These are phyloP conservation scores for Physcomitrellopsis africana DNA, from an alignment of 225 moss, liverwort and hornwort genomes.

Conservation along the genomic window DNA sequence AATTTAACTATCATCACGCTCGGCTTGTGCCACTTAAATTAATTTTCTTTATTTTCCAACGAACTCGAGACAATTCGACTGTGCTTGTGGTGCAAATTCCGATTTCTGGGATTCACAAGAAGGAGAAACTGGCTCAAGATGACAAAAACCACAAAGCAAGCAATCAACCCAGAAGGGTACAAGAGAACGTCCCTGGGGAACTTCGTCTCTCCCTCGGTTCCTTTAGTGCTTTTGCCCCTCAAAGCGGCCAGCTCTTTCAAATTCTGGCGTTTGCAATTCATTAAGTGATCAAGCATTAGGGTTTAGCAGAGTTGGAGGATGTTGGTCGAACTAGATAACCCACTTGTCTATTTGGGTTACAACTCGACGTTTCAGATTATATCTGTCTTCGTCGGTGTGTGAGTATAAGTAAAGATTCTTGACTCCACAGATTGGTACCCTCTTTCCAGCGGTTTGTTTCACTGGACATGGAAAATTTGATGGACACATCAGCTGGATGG, in stretches of 20 bases:
- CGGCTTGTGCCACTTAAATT: no score
- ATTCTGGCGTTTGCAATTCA: neutral
- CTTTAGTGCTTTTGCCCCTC: no score
- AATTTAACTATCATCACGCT: no score
- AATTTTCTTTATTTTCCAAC: no score
- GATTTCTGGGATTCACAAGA: no score
- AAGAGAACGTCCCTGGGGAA: constrained; percentile 10
- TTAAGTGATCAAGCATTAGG: neutral
- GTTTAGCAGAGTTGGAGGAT: neutral
- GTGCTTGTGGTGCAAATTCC: no score
- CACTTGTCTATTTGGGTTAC: neutral
- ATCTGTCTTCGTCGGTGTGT: neutral
- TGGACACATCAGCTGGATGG: constrained; percentile 37
- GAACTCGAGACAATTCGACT: no score
- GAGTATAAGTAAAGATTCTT: neutral
- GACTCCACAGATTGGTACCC: neutral
- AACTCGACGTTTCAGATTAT: neutral
- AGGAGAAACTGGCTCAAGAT: no score
- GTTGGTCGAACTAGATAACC: no score
- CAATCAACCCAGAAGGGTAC: no score
- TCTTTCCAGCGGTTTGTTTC: neutral
- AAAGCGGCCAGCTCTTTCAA: no score
- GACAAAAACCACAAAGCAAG: no score
- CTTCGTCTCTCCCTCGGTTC: constrained; percentile 5
- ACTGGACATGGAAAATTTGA: constrained; percentile 29